Evolutionary conservation across 139 green algal species (phyloP), one percentile per base, ranked within the genome.

Genomic region (Chlorella vulgaris): DNA sequence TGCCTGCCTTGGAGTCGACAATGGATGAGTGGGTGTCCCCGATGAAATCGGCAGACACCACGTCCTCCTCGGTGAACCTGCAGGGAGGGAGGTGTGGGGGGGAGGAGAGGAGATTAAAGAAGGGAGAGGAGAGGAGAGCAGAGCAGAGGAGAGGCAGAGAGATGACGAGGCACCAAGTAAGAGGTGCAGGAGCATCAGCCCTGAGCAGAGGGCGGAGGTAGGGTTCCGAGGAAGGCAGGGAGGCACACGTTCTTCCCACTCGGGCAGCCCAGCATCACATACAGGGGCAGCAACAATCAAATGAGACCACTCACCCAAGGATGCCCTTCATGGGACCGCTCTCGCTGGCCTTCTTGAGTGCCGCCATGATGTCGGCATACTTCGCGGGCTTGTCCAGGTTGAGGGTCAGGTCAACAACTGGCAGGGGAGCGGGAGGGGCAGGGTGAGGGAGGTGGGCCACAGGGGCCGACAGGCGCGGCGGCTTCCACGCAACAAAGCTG

Each of bases 351-450:
- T 82, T 77, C 91, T 98, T 98, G 69, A 97, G 80, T 35, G 85
- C 89, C 4, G 82, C 83, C 91, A 97, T 96, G 90, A 99, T 95
- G 39, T 98, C 93, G 66, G 97, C 94, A 76, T 99, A 99, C 21
- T 87, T 91, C 38, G 94, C 91, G 7, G 81, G 80, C 91, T 98
- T 99, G 77, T 96, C 90, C 69, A 98, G 89, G 40, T 82, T 80
- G 0, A 95, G 85, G 1, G 96, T 99, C 24, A 99, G 89, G 90
- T 99, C 96, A 26, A 99, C 96, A 18, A 99, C 96, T 58, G 47
- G n/a, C 47, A 15, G 47, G 47, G 47, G 13, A 58, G 15, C 10
- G 47, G 47, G 13, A 58, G 47, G 13, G 47, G 13, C 10, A 24
- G 10, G 47, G 10, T 58, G 15, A 58, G 10, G 13, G 13, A 58